Percentiles rank a stretch among this genome's conserved stretches.
Conservation (phyloP, 176 grass and related monocot genomes). For the Areca catechu region DNA sequence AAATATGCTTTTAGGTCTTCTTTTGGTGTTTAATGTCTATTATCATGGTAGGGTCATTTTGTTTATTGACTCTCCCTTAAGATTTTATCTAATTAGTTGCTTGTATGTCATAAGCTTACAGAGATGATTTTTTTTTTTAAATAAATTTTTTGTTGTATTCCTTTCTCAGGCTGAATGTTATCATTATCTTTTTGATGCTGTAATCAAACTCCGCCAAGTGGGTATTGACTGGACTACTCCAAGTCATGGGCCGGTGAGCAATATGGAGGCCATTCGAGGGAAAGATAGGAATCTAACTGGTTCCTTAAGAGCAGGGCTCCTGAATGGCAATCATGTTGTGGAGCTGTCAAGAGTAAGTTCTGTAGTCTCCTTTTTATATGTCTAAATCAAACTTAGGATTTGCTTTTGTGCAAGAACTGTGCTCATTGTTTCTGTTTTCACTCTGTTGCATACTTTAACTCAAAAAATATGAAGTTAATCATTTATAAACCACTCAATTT, state of each 20-base stretch:
- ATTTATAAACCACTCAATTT: constrained; percentile 8
- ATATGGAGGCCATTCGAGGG: constrained; percentile 25
- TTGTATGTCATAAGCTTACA: too few species aligned
- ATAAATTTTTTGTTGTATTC: neutral
- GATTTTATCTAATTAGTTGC: too few species aligned
- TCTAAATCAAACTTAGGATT: neutral
- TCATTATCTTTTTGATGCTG: constrained; percentile 94
- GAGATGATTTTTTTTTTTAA: constrained; percentile 6
- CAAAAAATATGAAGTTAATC: neutral
- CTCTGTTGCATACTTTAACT: neutral
- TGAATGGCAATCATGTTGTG: constrained; percentile 34
- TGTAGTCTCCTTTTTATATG: constrained; percentile 1
- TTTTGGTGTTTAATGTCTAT: too few species aligned
- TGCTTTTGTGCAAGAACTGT: neutral
- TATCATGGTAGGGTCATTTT: too few species aligned
- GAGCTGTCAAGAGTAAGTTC: constrained; percentile 58
- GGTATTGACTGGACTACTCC: constrained; percentile 82
- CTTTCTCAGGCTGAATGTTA: constrained; percentile 85
- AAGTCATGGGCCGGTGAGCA: constrained; percentile 50
- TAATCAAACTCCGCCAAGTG: constrained; percentile 76
- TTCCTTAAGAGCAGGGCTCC: constrained; percentile 21
- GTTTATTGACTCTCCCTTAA: too few species aligned
- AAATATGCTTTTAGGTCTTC: too few species aligned
- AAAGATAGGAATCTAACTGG: constrained; percentile 8
- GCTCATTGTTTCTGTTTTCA: neutral